Base-by-base conservation (phyloP, 129 eudicot species). In the Tagetes patula region DNA sequence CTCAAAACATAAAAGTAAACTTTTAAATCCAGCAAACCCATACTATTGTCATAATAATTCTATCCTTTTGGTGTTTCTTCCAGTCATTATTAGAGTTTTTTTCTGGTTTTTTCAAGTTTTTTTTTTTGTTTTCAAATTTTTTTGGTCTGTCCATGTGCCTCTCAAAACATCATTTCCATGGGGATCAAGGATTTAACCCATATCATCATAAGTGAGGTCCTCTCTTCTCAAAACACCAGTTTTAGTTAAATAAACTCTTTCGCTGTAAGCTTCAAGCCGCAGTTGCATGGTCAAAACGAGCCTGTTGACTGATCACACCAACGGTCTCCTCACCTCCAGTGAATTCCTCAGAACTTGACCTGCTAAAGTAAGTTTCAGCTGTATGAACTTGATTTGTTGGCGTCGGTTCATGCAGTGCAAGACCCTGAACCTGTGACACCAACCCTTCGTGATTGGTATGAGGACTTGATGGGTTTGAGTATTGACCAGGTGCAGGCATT, bases 331-430 rank as follows among this genome's bases (percentile, higher is more conserved):
- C 76, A 1, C 71, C 77, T 65, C 82, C 78, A 59, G 61, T 75
- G 71, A 77, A 72, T 10, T 87, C 86, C 45, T 78, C 82, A 10
- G 84, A 80, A 5, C 76, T 71, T 12, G 84, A 79, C 76, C 84
- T 69, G 77, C 82, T 76, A 31, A 60, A 59, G 38, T 41, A 13
- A 32, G 40, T 47, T 48, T 73, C 87, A 65, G 61, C 79, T 20
- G 72, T 20, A 38, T 14, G 66, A 38, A 52, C 78, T 70, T 71
- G 81, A 60, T 67, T 69, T 13, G 75, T 3, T 75, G 70, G 38
- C 49, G 69, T 64, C 39, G 65, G 74, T 45, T 83, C 82, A 9
- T 81, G 75, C 60, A 85, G 59, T 45, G 82, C 43, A 42, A 82
- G 67, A 58, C 72, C 80, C 47, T 84, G 84, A 27, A 84, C 62